phyloP scores from a whole-genome alignment of 2,329 filamentous ascomycete genomes.

The Elsinoe arachidis region DNA sequence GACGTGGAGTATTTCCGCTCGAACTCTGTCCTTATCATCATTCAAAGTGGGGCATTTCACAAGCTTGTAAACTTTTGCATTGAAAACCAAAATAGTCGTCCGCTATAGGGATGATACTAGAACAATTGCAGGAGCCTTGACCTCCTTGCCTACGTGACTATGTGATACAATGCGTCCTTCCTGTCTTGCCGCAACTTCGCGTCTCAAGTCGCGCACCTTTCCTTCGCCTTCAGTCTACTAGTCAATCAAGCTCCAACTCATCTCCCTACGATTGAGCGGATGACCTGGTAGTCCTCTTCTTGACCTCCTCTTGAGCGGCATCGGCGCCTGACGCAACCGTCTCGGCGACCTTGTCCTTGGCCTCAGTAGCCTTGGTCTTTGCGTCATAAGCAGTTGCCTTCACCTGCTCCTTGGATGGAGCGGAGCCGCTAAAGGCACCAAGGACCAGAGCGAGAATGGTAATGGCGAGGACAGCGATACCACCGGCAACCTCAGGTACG shows the following conservation, averaged over 20 bases:
- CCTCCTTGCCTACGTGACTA: neutral
- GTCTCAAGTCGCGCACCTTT: neutral
- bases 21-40: neutral
- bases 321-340: slow-evolving; percentile 53
- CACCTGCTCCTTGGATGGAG: slow-evolving; percentile 55
- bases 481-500: slow-evolving; percentile 83
- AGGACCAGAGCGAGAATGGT: slow-evolving; percentile 64
- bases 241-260: slow-evolving; percentile 12
- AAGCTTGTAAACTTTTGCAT: neutral
- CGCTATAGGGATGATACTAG: slow-evolving; percentile 6
- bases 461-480: slow-evolving; percentile 60
- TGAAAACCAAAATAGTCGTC: neutral
- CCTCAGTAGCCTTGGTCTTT: slow-evolving; percentile 60
- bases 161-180: slow-evolving; percentile 7
- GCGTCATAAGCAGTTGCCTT: slow-evolving; percentile 67
- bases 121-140: neutral
- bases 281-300: slow-evolving; percentile 50
- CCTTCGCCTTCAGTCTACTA: neutral
- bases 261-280: slow-evolving; percentile 13
- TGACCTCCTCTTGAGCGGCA: slow-evolving; percentile 64
- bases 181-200: neutral
- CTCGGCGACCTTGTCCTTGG: slow-evolving; percentile 63
- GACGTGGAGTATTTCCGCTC: neutral
- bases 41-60: neutral
- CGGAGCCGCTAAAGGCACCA: slow-evolving; percentile 52